Evolutionary conservation across 2,329 filamentous ascomycete species (phyloP).

Genomic region (Leptographium radiaticola): DNA sequence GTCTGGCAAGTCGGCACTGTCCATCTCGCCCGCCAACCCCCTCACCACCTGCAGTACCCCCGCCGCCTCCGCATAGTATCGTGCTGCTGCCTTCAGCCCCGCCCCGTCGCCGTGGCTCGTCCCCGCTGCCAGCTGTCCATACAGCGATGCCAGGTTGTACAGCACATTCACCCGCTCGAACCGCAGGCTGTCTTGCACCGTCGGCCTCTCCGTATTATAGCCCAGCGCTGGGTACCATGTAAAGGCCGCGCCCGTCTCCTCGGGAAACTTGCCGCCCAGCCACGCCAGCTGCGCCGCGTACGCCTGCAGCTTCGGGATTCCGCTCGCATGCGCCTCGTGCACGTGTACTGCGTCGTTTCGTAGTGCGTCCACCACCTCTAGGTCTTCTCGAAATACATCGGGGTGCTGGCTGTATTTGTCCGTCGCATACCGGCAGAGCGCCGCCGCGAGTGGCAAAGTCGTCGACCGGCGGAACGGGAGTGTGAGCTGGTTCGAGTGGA

Average conservation of each 20-base stretch:
- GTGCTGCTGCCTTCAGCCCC: conserved; percentile 75
- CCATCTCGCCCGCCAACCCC: conserved; percentile 58
- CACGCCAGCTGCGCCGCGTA: conserved; percentile 91
- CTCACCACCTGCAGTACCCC: conserved; percentile 74
- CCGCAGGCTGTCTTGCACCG: conserved; percentile 52
- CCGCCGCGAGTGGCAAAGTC: conserved; percentile 61
- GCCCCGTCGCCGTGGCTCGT: conserved; percentile 63
- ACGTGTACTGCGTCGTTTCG: conserved; percentile 80
- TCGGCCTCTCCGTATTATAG: conserved; percentile 68
- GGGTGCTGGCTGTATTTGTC: conserved; percentile 98
- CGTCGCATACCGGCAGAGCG: conserved; percentile 91
- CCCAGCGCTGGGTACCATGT: conserved; percentile 91
- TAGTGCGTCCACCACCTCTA: conserved; percentile 69
- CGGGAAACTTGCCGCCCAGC: conserved; percentile 90
- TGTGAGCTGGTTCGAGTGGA: conserved; percentile 47
- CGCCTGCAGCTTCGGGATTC: conserved; percentile 73
- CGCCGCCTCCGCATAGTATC: conserved; percentile 79
- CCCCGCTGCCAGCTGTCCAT: conserved; percentile 78
- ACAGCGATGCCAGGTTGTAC: conserved; percentile 86
- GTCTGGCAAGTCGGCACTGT: conserved; percentile 58
- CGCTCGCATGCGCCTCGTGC: conserved; percentile 75
- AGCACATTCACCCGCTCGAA: conserved; percentile 87
- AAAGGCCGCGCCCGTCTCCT: conserved; percentile 91
- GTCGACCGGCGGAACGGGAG: conserved; percentile 82
- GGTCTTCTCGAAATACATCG: conserved; percentile 86